These are phyloP conservation scores for Grosmannia huntii DNA, from an alignment of 2,329 filamentous ascomycete species.

Conservation along the genomic window DNA sequence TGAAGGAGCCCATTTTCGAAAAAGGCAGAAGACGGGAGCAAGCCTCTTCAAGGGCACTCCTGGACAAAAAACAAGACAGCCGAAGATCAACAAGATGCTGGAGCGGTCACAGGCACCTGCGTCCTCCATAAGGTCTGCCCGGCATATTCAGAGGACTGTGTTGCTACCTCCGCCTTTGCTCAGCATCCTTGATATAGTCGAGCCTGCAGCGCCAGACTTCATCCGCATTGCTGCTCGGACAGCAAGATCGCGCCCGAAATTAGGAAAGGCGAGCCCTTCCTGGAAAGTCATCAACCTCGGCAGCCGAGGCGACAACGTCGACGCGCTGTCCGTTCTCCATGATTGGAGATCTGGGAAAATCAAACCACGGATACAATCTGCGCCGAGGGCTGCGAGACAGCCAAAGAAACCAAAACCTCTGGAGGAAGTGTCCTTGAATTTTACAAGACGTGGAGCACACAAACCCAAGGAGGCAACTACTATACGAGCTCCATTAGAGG, in stretches of 20 bases:
- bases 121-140: slow-evolving; percentile 40
- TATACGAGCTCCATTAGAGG: neutral
- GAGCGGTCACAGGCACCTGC: slow-evolving; percentile 31
- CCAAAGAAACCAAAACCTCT: neutral
- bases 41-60: slow-evolving; percentile 18
- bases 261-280: slow-evolving; percentile 41
- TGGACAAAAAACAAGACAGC: slow-evolving; percentile 16
- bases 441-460: neutral
- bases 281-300: slow-evolving; percentile 48
- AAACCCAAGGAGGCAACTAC: neutral
- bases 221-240: slow-evolving; percentile 49
- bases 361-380: slow-evolving; percentile 18
- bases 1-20: slow-evolving; percentile 16
- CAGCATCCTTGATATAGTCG: slow-evolving; percentile 48
- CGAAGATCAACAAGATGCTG: slow-evolving; percentile 19
- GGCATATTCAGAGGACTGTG: neutral
- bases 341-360: slow-evolving; percentile 45
- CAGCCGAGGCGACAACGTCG: slow-evolving; percentile 46
- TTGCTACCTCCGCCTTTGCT: slow-evolving; percentile 29
- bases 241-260: slow-evolving; percentile 30
- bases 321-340: slow-evolving; percentile 38
- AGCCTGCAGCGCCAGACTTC: slow-evolving; percentile 40
- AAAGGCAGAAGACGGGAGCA: slow-evolving; percentile 18
- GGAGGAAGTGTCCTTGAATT: slow-evolving; percentile 5
- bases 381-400: neutral